Base-by-base conservation (phyloP, 2,329 filamentous ascomycete genomes). In the Elsinoe perseae region DNA sequence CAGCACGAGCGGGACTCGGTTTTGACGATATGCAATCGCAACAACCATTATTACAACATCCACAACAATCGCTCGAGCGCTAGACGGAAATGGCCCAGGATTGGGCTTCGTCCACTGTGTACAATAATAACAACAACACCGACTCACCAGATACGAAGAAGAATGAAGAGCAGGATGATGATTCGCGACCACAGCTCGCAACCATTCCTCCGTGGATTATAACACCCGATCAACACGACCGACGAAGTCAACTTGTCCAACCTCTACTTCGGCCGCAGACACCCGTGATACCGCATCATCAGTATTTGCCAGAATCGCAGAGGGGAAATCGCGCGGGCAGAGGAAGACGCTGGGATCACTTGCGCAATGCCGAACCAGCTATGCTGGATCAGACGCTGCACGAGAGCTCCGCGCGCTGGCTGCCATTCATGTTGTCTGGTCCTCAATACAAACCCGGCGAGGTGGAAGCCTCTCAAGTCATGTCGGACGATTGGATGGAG, bases 401-500 rank as follows among this genome's bases (percentile, higher is more conserved):
- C 14, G 61, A 66, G 25, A 64, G 66, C 42, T 68, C 69, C 58
- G 59, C 59, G 42, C 61, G 66, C 62, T 71, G 69, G 69, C 60
- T 64, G 36, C 63, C 63, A 2, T 70, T 70, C 58, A 71, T 71
- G 68, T 57, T 68, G 50, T 66, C 65, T 2, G 67, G 68, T 5
- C 69, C 69, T 4, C 65, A 67, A 38, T 56, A 56, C 40, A 42
- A 32, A 10, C 60, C 69, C 65, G 61, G 65, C 46, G 59, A 64
- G 18, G 58, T 62, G 12, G 59, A 61, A 20, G 62, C 64, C 16
- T 62, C 72, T 12, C 67, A 72, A 25, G 64, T 72, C 2, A 67
- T 69, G 57, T 65, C 71, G 58, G 68, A 71, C 55, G 69, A 70
- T 36, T 78, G 76, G 76, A 73, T 77, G 68, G 69, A 71, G 57